Evolutionary conservation across 805 yeast species (phyloP).

Genomic region (Yarrowia divulgata): DNA sequence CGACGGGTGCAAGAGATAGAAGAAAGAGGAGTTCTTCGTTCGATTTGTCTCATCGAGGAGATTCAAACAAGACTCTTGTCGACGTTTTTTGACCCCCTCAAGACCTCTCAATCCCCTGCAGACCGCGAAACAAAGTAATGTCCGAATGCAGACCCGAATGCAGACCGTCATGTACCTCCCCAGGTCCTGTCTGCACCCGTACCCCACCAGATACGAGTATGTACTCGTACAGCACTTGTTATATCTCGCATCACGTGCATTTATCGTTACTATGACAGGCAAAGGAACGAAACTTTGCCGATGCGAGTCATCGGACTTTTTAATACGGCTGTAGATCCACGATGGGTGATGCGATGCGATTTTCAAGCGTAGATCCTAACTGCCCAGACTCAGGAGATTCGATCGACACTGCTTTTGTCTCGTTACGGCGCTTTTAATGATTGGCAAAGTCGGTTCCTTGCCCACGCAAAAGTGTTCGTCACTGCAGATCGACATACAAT

Average conservation of each 20-base stretch:
- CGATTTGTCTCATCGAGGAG: neutral
- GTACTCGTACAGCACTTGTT: neutral
- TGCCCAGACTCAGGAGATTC: neutral
- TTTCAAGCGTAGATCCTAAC: neutral
- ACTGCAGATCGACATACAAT: constrained; percentile 2
- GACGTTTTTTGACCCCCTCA: too few species aligned
- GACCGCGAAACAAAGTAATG: neutral
- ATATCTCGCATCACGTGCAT: neutral
- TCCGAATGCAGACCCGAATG: neutral
- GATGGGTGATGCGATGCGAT: neutral
- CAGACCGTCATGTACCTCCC: neutral
- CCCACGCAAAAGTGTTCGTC: constrained; percentile 3
- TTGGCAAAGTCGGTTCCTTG: neutral
- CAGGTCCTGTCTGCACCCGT: neutral
- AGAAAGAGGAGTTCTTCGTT: neutral
- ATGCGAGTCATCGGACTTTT: neutral
- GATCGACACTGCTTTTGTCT: neutral
- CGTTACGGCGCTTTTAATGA: neutral
- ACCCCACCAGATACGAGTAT: neutral
- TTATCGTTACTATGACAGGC: neutral
- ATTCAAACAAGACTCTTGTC: neutral
- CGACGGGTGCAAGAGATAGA: neutral
- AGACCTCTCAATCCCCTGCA: neutral
- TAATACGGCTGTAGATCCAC: neutral
- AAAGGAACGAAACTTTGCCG: constrained; percentile 20